Base-by-base conservation (phyloP, 2,329 filamentous ascomycete species). In the Pseudogymnoascus sp. region DNA sequence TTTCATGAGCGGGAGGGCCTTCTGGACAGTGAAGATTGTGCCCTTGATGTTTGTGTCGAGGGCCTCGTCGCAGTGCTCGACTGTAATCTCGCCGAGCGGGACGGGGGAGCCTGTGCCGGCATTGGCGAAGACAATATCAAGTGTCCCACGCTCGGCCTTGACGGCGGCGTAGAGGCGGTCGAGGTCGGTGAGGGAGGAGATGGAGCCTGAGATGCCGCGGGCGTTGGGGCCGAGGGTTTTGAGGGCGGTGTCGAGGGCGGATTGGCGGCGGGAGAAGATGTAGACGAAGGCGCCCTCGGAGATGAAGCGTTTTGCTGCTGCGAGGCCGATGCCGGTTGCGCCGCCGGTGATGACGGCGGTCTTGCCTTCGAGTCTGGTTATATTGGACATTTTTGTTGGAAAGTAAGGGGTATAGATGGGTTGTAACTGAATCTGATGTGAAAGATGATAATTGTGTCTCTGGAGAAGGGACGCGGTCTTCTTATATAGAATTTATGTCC, bases 41-140 rank as follows among this genome's bases (percentile, higher is more conserved):
- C 74, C 73, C 10, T 71, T 68, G 2, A 75, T 66, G 61, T 77
- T 77, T 60, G 69, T 62, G 27, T 67, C 63, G 59, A 77, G 74
- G 1, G 69, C 64, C 3, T 69, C 67, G 12, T 70, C 61, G 33
- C 61, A 64, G 62, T 67, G 66, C 62, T 67, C 66, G 39, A 64
- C 64, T 42, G 66, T 67, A 65, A 67, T 65, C 42, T 67, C 52
- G 61, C 66, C 66, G 42, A 67, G 66, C 61, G 25, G 31, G 35
- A 67, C 62, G 55, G 62, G 65, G 60, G 64, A 66, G 52, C 66
- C 66, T 10, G 60, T 36, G 9, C 66, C 66, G 60, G 64, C 60
- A 60, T 67, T 67, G 64, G 66, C 66, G 59, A 67, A 52, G 58
- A 67, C 65, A 39, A 67, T 67, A 64, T 67, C 66, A 65, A 67